Evolutionary conservation across 2,329 filamentous ascomycete species (phyloP).

Genomic region (Fusarium devonianum): DNA sequence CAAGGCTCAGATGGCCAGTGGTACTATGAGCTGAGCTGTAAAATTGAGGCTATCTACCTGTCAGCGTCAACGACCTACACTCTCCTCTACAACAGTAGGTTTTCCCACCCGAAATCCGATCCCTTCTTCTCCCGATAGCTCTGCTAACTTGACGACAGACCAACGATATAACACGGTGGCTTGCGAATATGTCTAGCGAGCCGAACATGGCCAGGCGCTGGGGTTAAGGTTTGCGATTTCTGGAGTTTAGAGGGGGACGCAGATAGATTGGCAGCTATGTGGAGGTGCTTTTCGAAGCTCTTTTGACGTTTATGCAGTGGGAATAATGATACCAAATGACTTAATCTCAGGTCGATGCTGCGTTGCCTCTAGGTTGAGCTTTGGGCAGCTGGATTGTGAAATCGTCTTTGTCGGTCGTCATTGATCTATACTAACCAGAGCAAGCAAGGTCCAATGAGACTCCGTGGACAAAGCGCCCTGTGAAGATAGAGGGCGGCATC

Average conservation of each 20-base stretch:
- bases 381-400: no score
- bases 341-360: no score
- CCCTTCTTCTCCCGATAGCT: no score
- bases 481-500: neutral
- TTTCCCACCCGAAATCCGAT: no score
- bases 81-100: slow-evolving; percentile 52
- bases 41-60: slow-evolving; percentile 52
- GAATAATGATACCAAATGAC: neutral
- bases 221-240: neutral
- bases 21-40: slow-evolving; percentile 51
- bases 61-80: slow-evolving; percentile 54
- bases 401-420: no score
- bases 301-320: neutral
- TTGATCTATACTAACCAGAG: no score
- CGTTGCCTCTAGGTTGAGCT: no score
- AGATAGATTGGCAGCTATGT: neutral
- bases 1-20: slow-evolving; percentile 47
- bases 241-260: neutral
- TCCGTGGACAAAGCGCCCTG: no score
- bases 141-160: slow-evolving; percentile 41
- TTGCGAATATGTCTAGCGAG: slow-evolving; percentile 51
- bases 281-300: neutral
- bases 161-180: slow-evolving; percentile 52
- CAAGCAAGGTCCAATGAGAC: no score
- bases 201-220: neutral